Base-by-base conservation (phyloP, 2,329 filamentous ascomycete genomes). In the Xylariaceae sp. region DNA sequence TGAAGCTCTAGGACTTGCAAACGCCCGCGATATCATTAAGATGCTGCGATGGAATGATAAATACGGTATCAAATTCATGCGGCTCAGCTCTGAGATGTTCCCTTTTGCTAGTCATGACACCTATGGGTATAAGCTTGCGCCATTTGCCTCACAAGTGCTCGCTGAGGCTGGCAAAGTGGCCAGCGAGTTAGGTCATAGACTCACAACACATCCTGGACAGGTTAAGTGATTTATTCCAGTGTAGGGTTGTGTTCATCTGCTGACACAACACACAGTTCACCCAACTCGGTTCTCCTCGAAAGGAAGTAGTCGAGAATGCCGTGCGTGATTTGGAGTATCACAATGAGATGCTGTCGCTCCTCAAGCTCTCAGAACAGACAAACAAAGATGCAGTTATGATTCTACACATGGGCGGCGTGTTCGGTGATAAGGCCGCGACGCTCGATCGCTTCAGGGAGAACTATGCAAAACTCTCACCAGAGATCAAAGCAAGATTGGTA, bases 1-100 rank as follows among this genome's bases (percentile, higher is more conserved):
- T 0, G 83, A 96, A 66, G 76, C 80, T 0, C 68, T 97, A 2
- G 89, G 90, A 0, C 67, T 96, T 11, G 82, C 87, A 14, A 97
- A 97, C 67, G 87, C 88, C 1, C 78, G 81, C 38, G 92, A 97
- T 60, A 82, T 96, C 31, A 71, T 79, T 49, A 95, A 95, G 68
- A 89, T 96, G 82, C 63, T 96, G 9, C 80, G 83, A 1, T 97
- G 92, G 92, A 96, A 97, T 63, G 86, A 95, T 56, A 87, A 83
- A 58, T 96, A 92, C 57, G 85, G 86, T 36, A 97, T 97, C 69
- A 91, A 84, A 58, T 96, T 97, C 66, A 82, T 97, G 81, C 82
- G 92, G 1, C 75, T 97, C 17, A 95, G 89, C 58, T 95, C 89
- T 47, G 92, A 96, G 60, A 96, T 96, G 88, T 97, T 97, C 57